phyloP scores from a whole-genome alignment of 805 yeast species.

The Suhomyces canberraensis region DNA sequence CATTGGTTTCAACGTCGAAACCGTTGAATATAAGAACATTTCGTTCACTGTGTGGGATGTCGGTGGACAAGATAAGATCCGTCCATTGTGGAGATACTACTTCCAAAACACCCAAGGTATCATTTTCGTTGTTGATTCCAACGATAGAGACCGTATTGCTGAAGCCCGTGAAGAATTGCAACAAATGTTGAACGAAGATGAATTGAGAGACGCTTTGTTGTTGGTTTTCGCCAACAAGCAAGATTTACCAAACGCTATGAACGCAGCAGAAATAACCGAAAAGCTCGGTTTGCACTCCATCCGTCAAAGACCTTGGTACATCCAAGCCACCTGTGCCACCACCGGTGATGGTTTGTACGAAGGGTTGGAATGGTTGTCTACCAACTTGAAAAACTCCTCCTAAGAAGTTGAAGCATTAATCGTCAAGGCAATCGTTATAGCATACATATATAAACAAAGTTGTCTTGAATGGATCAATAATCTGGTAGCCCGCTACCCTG shows the following conservation, averaged over 20 bases:
- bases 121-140: slow-evolving; percentile 41
- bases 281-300: slow-evolving; percentile 63
- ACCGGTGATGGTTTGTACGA: slow-evolving; percentile 55
- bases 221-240: slow-evolving; percentile 42
- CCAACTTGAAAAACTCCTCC: slow-evolving; percentile 28
- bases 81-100: slow-evolving; percentile 45
- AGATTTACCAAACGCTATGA: slow-evolving; percentile 44
- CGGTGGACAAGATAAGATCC: slow-evolving; percentile 44
- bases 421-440: slow-evolving; percentile 4
- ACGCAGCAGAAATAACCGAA: slow-evolving; percentile 43
- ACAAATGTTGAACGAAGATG: slow-evolving; percentile 44
- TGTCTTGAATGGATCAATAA: slow-evolving; percentile 1
- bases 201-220: slow-evolving; percentile 40
- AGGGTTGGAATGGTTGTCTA: slow-evolving; percentile 37
- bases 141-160: slow-evolving; percentile 42
- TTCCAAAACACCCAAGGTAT: slow-evolving; percentile 44
- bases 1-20: slow-evolving; percentile 43
- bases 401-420: slow-evolving; percentile 4
- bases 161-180: slow-evolving; percentile 44
- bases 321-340: slow-evolving; percentile 98
- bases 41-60: slow-evolving; percentile 44
- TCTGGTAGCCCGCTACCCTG: background rate
- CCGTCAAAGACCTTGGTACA: slow-evolving; percentile 99
- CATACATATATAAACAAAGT: slow-evolving; percentile 4
- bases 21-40: slow-evolving; percentile 42